Base-by-base conservation (phyloP, 768 basidiomycete species). In the Suillus ampliporus region DNA sequence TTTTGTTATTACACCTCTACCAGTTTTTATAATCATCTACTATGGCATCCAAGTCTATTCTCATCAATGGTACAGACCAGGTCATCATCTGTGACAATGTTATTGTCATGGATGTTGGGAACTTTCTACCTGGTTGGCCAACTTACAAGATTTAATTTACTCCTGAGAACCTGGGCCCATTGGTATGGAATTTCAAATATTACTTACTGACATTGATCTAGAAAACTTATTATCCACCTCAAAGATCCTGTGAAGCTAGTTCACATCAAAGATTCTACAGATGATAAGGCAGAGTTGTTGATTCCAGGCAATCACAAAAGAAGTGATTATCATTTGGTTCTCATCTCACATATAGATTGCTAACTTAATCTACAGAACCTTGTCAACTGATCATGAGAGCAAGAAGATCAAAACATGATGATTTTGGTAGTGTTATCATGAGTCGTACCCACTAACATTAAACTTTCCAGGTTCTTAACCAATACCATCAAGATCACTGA, bases 11-110 rank as follows among this genome's bases (percentile, higher is more conserved):
- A n/a, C n/a, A n/a, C n/a, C n/a, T n/a, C n/a, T n/a, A n/a, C n/a
- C n/a, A n/a, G n/a, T n/a, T n/a, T n/a, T n/a, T n/a, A n/a, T n/a
- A n/a, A n/a, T n/a, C n/a, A n/a, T n/a, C n/a, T n/a, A n/a, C n/a
- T n/a, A 99, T 98, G 97, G 96, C 92, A 70, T 52, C 84, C 78
- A 19, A 10, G 5, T 31, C 62, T 35, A 50, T 26, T 11, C 15
- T 46, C n/a, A 2, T 35, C 4, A 17, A n/a, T 34, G 13, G 31
- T 52, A 7, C 10, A 1, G 2, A 23, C 34, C 35, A 59, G 31
- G 23, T 61, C 9, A 23, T 48, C 15, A 17, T 21, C 31, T n/a
- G 3, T 52, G 51, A 52, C 51, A 34, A 35, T 34, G 34, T 59
- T 50, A 8, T 35, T 46, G 44, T 46, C n/a, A 46, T 46, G 44